Evolutionary conservation across 2,329 filamentous ascomycete species (phyloP), one percentile per base, ranked within the genome.

Genomic region (Dactylellina cionopaga): DNA sequence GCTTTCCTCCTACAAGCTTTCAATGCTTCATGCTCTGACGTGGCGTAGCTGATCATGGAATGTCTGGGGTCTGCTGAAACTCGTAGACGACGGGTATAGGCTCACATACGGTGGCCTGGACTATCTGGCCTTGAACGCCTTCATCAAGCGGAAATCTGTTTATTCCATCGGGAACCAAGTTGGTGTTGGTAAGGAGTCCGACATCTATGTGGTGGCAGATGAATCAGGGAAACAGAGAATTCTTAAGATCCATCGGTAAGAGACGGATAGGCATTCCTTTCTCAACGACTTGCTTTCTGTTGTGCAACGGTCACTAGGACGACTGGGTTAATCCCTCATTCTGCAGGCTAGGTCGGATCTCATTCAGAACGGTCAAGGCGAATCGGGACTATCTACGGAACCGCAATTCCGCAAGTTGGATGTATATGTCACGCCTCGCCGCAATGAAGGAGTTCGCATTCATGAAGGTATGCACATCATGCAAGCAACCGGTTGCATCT

Each of bases 91-190:
- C 78, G 95, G 95, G 74, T 99, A 99, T 82, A 89, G 96, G 58
- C 86, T 99, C 60, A 96, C 94, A 5, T 99, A 99, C 80, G 95
- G 95, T 77, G 95, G 95, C 1, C 88, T 98, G 49, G 95, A 99
- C 83, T 99, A 99, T 81, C 88, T 99, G n/a, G 92, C 95, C 13
- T 85, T 99, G 59, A 92, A 98, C 82, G 89, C 92, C 0, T 90
- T 98, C 80, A 89, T 93, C 66, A 90, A 91, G 77, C 85, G 88
- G 75, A 89, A 90, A 76, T 87, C 86, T 63, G 86, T 98, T 39
- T 98, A 96, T 85, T 96, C 91, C 76, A 92, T 98, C 2, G 95
- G 95, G 58, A 95, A 90, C 80, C 91, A 96, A 78, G 92, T 99
- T 75, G 95, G 96, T 49, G 93, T 98, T 2, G 95, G 95, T 59